Percentiles rank a stretch among this genome's conserved stretches.
Evolutionary conservation across 306 rosid genomes (phyloP).

Genomic region (Echinosophora koreensis): DNA sequence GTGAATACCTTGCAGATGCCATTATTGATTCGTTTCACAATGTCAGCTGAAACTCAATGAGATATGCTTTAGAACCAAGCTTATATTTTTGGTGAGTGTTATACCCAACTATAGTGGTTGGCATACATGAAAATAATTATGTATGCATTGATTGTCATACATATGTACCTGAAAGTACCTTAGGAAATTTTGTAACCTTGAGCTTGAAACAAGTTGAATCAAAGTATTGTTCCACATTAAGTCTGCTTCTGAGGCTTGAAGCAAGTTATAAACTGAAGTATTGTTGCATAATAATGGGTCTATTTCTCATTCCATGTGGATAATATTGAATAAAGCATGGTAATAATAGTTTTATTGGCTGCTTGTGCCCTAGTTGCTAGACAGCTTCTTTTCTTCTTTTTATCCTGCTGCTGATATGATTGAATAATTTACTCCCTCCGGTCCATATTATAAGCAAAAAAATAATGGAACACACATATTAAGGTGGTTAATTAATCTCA

Average conservation of each 20-base stretch:
- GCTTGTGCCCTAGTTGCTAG: not conserved
- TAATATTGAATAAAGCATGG: conserved; percentile 10
- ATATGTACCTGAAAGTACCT: conserved; percentile 37
- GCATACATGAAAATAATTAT: conserved; percentile 43
- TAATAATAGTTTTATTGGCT: not conserved
- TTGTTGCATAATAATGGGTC: conserved; percentile 24
- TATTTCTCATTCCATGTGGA: conserved; percentile 21
- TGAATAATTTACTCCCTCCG: conserved; percentile 1
- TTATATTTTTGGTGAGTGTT: conserved; percentile 52
- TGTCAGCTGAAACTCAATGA: conserved; percentile 68
- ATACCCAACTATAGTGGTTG: conserved; percentile 38
- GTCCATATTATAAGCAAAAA: no score
- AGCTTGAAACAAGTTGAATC: conserved; percentile 40
- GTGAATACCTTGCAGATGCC: conserved; percentile 96
- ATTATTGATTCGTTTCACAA: conserved; percentile 87
- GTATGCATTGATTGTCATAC: conserved; percentile 37
- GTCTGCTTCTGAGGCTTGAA: conserved; percentile 29
- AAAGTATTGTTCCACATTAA: conserved; percentile 18
- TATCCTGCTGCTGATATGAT: conserved; percentile 16
- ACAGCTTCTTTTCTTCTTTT: not conserved
- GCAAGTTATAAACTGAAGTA: conserved; percentile 16
- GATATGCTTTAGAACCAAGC: conserved; percentile 36
- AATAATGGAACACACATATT: no score
- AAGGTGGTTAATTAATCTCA: no score
- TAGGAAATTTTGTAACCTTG: conserved; percentile 49